A percentile compares a stretch with the other conserved stretches of the same genome.
Evolutionary conservation across 2,329 filamentous ascomycete species (phyloP).

Genomic region (Alternaria hordeiaustralica): DNA sequence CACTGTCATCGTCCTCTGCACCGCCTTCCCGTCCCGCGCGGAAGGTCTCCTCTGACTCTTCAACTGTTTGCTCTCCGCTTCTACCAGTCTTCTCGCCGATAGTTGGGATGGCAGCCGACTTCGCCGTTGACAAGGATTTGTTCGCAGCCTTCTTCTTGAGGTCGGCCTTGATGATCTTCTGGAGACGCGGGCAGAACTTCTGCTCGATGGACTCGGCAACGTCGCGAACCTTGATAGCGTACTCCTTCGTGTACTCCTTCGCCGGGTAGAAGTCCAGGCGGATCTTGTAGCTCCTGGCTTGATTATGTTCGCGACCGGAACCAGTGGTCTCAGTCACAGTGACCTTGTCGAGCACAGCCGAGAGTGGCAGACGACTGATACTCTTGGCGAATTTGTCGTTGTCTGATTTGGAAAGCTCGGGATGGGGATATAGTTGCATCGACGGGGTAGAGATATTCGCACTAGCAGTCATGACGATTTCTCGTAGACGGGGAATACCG

Average conservation of each 20-base stretch:
- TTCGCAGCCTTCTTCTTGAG: slow-evolving; percentile 76
- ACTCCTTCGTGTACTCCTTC: slow-evolving; percentile 82
- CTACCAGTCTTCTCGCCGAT: slow-evolving; percentile 70
- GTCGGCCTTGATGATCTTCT: slow-evolving; percentile 74
- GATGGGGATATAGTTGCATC: slow-evolving; percentile 82
- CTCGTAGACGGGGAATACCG: slow-evolving; percentile 94
- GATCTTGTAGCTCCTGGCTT: slow-evolving; percentile 86
- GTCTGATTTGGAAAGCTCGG: slow-evolving; percentile 71
- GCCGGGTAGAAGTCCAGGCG: slow-evolving; percentile 83
- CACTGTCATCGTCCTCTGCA: slow-evolving; percentile 78
- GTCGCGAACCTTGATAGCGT: slow-evolving; percentile 80
- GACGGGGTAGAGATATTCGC: slow-evolving; percentile 86
- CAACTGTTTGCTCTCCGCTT: slow-evolving; percentile 58
- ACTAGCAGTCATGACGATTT: slow-evolving; percentile 98
- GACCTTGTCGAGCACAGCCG: slow-evolving; percentile 82
- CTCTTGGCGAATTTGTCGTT: slow-evolving; percentile 86
- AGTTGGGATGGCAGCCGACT: slow-evolving; percentile 72
- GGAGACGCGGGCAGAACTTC: slow-evolving; percentile 76
- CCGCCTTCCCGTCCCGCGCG: slow-evolving; percentile 53
- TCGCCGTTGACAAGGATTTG: slow-evolving; percentile 58
- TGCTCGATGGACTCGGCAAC: slow-evolving; percentile 81
- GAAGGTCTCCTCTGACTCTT: slow-evolving; percentile 40
- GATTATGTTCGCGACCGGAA: slow-evolving; percentile 68
- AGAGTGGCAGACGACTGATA: slow-evolving; percentile 84
- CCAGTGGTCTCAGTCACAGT: slow-evolving; percentile 81